Evolutionary conservation across 2,329 filamentous ascomycete species (phyloP), one percentile per base, ranked within the genome.

Genomic region (Fusarium equiseti): DNA sequence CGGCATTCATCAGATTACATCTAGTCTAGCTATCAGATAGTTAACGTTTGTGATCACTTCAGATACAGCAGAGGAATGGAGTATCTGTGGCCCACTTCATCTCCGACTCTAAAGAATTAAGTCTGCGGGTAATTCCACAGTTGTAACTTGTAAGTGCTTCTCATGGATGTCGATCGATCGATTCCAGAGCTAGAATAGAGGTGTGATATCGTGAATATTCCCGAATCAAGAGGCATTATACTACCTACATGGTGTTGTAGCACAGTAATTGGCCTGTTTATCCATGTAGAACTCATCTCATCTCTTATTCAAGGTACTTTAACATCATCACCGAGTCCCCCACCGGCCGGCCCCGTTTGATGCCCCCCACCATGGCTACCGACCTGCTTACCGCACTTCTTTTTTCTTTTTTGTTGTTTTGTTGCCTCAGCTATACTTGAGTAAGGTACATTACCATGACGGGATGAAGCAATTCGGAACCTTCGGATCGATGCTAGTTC

Each of bases 381-480:
- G 26, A 29, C 46, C 53, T 52, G 62, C 63, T 70, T 61, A 68
- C 68, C 63, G 59, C 65, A 68, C 40, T 48, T 26, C 31, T 26
- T n/a, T 51, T 35, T 46, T 61, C 24, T 35, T 26, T 22, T 42
- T 31, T 56, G 29, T 24, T 51, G 13, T 49, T 49, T 40, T 46
- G 22, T 29, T 32, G 24, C 29, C 32, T 38, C 18, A 18, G 35
- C 35, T 38, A 38, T n/a, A n/a, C 18, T 38, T 38, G 18, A 38
- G 10, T 4, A 38, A 18, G 31, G 12, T 27, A 27, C 12, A 16
- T 20, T n/a, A 5, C 9, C 10, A 42, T 42, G 50, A 27, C 20
- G n/a, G 32, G 48, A 68, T 70, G 72, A 76, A 74, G 73, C 64
- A 71, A 76, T 73, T 75, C 75, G 76, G 75, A 77, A 74, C 68